Evolutionary conservation across 2,329 filamentous ascomycete species (phyloP).

Genomic region (Penicillium sp.): DNA sequence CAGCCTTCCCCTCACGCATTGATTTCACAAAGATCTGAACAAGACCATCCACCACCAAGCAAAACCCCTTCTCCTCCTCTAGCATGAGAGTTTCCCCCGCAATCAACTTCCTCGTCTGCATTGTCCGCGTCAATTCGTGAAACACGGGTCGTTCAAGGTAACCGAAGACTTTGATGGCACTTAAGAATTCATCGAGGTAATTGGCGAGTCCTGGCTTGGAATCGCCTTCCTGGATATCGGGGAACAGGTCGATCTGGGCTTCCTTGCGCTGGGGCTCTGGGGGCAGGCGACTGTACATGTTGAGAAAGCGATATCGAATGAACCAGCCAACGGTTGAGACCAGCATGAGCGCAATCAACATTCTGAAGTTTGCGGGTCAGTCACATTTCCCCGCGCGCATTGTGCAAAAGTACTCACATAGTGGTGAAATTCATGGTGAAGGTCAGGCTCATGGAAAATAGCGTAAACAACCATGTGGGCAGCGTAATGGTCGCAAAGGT

Average conservation of each 20-base stretch:
- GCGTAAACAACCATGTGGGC: slow-evolving; percentile 82
- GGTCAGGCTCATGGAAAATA: slow-evolving; percentile 90
- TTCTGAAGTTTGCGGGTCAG: slow-evolving; percentile 45
- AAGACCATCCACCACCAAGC: slow-evolving; percentile 90
- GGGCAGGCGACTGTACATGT: slow-evolving; percentile 92
- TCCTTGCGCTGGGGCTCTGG: slow-evolving; percentile 95
- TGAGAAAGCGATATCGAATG: slow-evolving; percentile 90
- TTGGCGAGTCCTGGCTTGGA: slow-evolving; percentile 90
- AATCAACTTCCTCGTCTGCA: slow-evolving; percentile 96
- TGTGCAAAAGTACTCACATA: slow-evolving; percentile 59
- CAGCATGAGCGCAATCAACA: slow-evolving; percentile 74
- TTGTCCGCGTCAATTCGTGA: slow-evolving; percentile 93
- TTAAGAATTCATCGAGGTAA: slow-evolving; percentile 96
- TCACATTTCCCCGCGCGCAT: neutral
- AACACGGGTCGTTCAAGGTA: slow-evolving; percentile 96
- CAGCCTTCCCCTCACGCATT: slow-evolving; percentile 51
- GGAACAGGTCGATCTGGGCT: slow-evolving; percentile 91
- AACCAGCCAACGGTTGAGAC: slow-evolving; percentile 91
- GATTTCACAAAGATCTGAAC: slow-evolving; percentile 99
- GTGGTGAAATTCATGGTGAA: slow-evolving; percentile 99
- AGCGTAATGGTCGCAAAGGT: slow-evolving; percentile 85
- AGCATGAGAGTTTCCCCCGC: slow-evolving; percentile 92
- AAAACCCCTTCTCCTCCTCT: slow-evolving; percentile 98
- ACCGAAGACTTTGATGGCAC: slow-evolving; percentile 98
- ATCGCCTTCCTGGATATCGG: slow-evolving; percentile 86